phyloP scores from a whole-genome alignment of 108 stramenopile species.

The Cyclotella baltica region DNA sequence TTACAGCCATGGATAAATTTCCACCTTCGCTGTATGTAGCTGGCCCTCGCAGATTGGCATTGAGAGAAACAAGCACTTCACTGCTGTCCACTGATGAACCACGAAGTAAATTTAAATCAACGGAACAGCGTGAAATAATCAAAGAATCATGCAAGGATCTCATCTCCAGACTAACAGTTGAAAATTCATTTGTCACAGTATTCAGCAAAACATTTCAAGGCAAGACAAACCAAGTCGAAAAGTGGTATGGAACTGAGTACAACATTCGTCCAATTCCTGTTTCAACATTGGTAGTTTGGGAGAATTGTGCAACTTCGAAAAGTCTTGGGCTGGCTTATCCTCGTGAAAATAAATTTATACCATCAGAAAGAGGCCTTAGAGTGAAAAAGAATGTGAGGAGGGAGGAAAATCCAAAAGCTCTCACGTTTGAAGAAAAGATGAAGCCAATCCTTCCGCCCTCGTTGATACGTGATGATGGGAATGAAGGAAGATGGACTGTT shows the following conservation, averaged over 20 bases:
- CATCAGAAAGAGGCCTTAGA: slow-evolving; percentile 70
- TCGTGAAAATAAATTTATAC: slow-evolving; percentile 76
- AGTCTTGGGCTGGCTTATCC: slow-evolving; percentile 64
- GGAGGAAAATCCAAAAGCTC: slow-evolving; percentile 20
- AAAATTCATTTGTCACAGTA: slow-evolving; percentile 76
- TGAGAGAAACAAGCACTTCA: slow-evolving; percentile 45
- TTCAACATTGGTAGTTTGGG: slow-evolving; percentile 66
- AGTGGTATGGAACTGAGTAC: slow-evolving; percentile 89
- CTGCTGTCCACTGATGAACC: slow-evolving; percentile 58
- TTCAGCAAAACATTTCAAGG: slow-evolving; percentile 78
- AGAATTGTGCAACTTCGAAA: slow-evolving; percentile 45
- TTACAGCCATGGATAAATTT: slow-evolving; percentile 72
- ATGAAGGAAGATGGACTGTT: slow-evolving; percentile 82
- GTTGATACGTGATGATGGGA: slow-evolving; percentile 82
- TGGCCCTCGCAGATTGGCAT: slow-evolving; percentile 77
- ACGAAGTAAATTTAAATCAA: slow-evolving; percentile 62
- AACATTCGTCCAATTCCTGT: slow-evolving; percentile 58
- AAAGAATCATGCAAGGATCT: slow-evolving; percentile 43
- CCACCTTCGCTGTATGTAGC: slow-evolving; percentile 72
- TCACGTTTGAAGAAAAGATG: slow-evolving; percentile 77
- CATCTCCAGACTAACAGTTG: slow-evolving; percentile 65
- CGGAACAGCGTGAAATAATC: slow-evolving; percentile 60
- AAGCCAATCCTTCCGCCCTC: slow-evolving; percentile 70
- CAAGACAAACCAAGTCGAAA: slow-evolving; percentile 67
- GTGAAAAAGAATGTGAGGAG: slow-evolving; percentile 63